A percentile compares a stretch with the other conserved stretches of the same genome.
phyloP scores from a whole-genome alignment of 139 green algal species.

The Chlorella vulgaris region DNA sequence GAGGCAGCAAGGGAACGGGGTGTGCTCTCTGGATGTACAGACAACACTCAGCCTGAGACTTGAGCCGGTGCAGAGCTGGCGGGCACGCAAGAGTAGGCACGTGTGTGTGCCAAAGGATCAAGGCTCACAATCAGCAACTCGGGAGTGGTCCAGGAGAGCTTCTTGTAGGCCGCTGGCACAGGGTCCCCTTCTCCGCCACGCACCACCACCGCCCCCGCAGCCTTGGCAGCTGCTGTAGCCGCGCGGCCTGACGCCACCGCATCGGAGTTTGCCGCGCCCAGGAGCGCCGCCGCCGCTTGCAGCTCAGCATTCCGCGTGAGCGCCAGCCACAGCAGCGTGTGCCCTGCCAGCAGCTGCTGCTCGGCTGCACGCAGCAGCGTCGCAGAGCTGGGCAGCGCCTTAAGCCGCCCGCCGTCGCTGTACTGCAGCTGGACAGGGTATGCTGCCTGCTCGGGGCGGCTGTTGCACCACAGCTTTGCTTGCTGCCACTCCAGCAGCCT shows the following conservation, averaged over 20 bases:
- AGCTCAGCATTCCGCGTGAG: not conserved
- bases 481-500: constrained; percentile 31
- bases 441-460: not conserved
- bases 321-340: constrained; percentile 23
- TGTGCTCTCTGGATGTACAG: no score
- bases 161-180: constrained; percentile 1
- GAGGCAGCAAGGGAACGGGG: no score
- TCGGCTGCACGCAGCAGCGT: not conserved
- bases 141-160: constrained; percentile 13
- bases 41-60: no score
- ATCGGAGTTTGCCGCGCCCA: not conserved
- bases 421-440: constrained; percentile 23
- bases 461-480: constrained; percentile 18
- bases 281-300: not conserved
- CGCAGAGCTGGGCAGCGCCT: not conserved
- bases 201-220: constrained; percentile 18
- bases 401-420: not conserved
- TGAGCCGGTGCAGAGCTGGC: not conserved
- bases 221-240: not conserved
- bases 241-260: not conserved
- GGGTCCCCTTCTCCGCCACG: not conserved
- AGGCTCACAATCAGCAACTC: constrained; percentile 19
- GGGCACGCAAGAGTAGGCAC: not conserved
- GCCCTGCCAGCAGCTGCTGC: constrained; percentile 5
- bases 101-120: not conserved